Evolutionary conservation across 495 filamentous ascomycete species (phyloP).

Genomic region (Aspergillus homomorphus): DNA sequence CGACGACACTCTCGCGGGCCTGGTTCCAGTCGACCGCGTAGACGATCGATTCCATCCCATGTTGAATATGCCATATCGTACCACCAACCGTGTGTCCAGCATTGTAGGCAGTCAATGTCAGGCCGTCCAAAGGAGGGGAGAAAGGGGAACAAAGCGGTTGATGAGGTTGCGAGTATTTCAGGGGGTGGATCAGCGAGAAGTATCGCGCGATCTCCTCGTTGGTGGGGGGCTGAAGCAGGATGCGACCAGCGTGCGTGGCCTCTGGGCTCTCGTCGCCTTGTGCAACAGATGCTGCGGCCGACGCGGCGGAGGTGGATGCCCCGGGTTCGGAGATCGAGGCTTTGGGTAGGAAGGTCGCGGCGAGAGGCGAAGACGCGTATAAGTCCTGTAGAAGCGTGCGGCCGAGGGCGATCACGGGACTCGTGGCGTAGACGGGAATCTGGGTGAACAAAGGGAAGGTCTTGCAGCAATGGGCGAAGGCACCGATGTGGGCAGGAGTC

Average conservation of each 20-base stretch:
- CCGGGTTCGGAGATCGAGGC: conserved; percentile 64
- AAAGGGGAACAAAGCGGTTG: conserved; percentile 81
- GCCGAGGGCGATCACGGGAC: conserved; percentile 87
- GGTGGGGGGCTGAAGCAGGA: conserved; percentile 78
- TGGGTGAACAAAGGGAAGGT: conserved; percentile 86
- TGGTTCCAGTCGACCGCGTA: conserved; percentile 99
- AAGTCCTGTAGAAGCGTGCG: conserved; percentile 88
- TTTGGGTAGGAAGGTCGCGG: conserved; percentile 71
- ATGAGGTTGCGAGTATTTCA: conserved; percentile 96
- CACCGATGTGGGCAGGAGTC: conserved; percentile 83
- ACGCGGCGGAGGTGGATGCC: conserved; percentile 49
- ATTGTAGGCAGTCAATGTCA: conserved; percentile 95
- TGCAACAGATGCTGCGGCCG: conserved; percentile 25
- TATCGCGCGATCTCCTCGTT: conserved; percentile 86
- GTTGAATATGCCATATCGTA: conserved; percentile 98
- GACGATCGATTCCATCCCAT: conserved; percentile 93
- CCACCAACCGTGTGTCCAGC: conserved; percentile 94
- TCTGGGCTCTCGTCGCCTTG: conserved; percentile 24
- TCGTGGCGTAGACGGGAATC: conserved; percentile 95
- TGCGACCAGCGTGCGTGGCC: conserved; percentile 36
- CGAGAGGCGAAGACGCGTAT: conserved; percentile 84
- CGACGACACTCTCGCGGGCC: conserved; percentile 84
- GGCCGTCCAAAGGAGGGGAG: conserved; percentile 83
- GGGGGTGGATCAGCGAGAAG: conserved; percentile 85
- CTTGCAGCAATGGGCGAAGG: conserved; percentile 96